Conservation (phyloP, 129 eudicot genomes). For the Kitagawia praeruptora region DNA sequence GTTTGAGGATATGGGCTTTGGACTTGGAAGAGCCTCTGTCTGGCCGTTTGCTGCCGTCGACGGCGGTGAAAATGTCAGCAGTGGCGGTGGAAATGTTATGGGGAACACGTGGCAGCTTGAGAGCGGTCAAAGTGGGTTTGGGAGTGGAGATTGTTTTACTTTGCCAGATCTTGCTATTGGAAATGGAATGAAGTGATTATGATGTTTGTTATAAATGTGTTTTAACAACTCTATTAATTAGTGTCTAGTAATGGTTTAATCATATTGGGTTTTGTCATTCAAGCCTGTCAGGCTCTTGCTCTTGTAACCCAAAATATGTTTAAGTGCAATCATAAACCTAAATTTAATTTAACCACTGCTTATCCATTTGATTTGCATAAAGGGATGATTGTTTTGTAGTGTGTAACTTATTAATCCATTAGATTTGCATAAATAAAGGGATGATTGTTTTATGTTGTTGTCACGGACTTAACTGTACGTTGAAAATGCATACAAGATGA, state of each 20-base stretch:
- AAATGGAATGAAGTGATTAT: constrained; percentile 7
- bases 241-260: neutral
- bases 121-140: constrained; percentile 28
- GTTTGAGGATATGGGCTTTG: constrained; percentile 40
- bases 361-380: neutral
- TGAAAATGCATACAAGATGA: neutral
- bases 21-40: constrained; percentile 35
- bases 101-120: constrained; percentile 14
- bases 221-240: neutral
- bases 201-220: neutral
- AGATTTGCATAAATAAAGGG: neutral
- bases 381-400: neutral
- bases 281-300: neutral
- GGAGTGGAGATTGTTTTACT: constrained; percentile 30
- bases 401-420: neutral
- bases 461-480: neutral
- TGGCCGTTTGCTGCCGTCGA: constrained; percentile 50
- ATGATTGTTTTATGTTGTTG: neutral
- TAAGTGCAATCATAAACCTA: neutral
- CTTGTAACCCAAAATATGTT: neutral
- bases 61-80: constrained; percentile 16
- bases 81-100: constrained; percentile 17
- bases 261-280: neutral
- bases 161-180: constrained; percentile 14
- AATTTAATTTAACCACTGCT: neutral